Conservation (phyloP, 1,284 basidiomycete genomes). For the Neolentinus lepideus region DNA sequence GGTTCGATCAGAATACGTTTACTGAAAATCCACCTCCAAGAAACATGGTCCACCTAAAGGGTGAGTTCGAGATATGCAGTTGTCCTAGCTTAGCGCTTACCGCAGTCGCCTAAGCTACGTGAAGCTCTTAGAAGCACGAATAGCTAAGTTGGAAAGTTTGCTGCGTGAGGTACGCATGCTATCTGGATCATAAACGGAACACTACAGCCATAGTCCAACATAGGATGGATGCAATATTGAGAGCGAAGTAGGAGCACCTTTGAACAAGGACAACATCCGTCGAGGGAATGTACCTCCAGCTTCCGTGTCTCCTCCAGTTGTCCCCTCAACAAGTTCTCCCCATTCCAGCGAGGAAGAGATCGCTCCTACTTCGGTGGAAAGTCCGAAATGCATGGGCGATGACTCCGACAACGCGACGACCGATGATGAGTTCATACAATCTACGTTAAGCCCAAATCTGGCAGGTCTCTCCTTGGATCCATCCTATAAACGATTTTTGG, state of each 20-base stretch:
- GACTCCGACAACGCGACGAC: background rate
- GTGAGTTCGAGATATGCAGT: background rate
- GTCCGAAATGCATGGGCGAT: background rate
- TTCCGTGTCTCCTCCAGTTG: background rate
- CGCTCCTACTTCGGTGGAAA: background rate
- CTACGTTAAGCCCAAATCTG: background rate
- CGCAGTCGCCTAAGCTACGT: background rate
- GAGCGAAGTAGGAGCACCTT: background rate
- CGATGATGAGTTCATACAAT: background rate
- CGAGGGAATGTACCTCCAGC: background rate
- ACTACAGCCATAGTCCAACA: background rate
- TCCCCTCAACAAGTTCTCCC: background rate
- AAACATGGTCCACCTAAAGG: constrained; percentile 1
- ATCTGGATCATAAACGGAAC: background rate
- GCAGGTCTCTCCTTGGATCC: background rate
- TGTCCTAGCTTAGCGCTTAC: background rate
- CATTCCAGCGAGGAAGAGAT: background rate
- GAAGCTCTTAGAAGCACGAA: background rate
- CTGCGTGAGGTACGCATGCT: background rate
- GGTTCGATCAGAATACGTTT: background rate
- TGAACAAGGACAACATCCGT: background rate
- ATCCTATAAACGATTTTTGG: background rate
- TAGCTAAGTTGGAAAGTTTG: background rate
- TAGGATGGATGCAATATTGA: background rate
- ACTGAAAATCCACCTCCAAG: background rate